A percentile compares a stretch with the other conserved stretches of the same genome.
These are phyloP conservation scores for Gentiana macrophylla DNA, from an alignment of 257 asterid genomes.

Conservation along the genomic window DNA sequence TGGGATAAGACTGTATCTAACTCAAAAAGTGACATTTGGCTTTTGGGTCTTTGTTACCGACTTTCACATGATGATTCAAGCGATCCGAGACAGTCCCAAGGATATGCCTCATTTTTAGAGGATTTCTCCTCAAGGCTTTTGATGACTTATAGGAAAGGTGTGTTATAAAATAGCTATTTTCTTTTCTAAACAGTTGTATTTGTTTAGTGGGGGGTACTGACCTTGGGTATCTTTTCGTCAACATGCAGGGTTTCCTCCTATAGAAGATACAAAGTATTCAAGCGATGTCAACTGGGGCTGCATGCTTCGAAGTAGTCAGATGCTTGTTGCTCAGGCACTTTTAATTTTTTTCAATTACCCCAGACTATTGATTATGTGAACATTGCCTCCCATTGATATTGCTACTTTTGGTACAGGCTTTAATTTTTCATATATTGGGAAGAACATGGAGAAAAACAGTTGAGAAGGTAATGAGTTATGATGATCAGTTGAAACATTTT, in stretches of 20 bases:
- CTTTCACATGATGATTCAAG: slow-evolving; percentile 46
- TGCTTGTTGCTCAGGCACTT: slow-evolving; percentile 95
- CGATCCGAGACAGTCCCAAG: slow-evolving; percentile 81
- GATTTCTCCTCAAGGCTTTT: slow-evolving; percentile 85
- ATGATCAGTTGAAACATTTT: neutral
- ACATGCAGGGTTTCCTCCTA: slow-evolving; percentile 59
- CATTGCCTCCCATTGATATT: neutral
- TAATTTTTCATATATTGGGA: slow-evolving; percentile 68
- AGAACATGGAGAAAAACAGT: slow-evolving; percentile 87
- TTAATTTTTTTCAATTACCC: slow-evolving; percentile 1
- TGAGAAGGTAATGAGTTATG: slow-evolving; percentile 39
- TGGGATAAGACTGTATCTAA: slow-evolving; percentile 36
- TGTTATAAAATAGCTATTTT: neutral
- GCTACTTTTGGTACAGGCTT: slow-evolving; percentile 42
- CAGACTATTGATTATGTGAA: neutral
- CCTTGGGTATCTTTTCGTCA: slow-evolving; percentile 3
- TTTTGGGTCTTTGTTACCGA: slow-evolving; percentile 75
- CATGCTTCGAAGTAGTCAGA: slow-evolving; percentile 98
- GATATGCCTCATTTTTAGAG: slow-evolving; percentile 73
- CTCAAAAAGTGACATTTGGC: slow-evolving; percentile 81
- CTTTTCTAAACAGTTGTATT: neutral
- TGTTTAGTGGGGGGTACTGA: neutral
- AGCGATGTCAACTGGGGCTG: slow-evolving; percentile 98
- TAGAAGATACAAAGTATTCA: slow-evolving; percentile 66
- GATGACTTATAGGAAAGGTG: slow-evolving; percentile 89